These are phyloP conservation scores for Solanum chacoense DNA, from an alignment of 305 asterid species.

Conservation along the genomic window DNA sequence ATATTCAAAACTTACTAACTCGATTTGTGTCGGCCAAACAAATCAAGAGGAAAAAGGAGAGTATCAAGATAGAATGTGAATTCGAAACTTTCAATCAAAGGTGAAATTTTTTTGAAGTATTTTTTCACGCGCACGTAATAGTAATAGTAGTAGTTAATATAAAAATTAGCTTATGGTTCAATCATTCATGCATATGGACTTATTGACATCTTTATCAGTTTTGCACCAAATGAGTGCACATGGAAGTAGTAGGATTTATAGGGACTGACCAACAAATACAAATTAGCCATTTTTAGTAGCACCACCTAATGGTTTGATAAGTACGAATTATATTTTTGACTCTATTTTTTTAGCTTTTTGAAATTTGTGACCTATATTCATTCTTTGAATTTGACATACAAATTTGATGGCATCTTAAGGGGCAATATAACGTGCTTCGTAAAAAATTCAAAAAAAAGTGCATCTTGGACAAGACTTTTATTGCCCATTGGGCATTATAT, in stretches of 20 bases:
- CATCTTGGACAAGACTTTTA: too few species aligned
- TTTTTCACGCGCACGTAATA: neutral
- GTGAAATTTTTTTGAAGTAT: neutral
- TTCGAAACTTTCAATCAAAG: neutral
- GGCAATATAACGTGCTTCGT: too few species aligned
- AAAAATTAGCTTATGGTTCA: neutral
- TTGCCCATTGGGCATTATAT: too few species aligned
- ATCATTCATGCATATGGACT: neutral
- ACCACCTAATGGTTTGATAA: neutral
- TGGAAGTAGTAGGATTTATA: neutral
- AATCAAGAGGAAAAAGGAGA: neutral
- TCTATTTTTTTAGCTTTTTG: too few species aligned
- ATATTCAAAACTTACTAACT: neutral
- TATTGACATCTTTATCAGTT: neutral
- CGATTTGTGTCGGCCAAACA: accelerated
- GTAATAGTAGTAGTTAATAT: too few species aligned
- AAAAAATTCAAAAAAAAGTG: too few species aligned
- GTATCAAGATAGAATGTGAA: neutral
- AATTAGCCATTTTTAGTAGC: neutral
- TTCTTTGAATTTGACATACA: neutral
- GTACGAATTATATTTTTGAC: neutral
- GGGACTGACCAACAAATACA: neutral
- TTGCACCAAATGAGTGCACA: neutral
- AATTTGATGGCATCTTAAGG: too few species aligned
- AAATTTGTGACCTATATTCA: neutral